Evolutionary conservation across 1,139 yeast genomes (phyloP), one percentile per base, ranked within the genome.

Genomic region (Ogataea hybrid): DNA sequence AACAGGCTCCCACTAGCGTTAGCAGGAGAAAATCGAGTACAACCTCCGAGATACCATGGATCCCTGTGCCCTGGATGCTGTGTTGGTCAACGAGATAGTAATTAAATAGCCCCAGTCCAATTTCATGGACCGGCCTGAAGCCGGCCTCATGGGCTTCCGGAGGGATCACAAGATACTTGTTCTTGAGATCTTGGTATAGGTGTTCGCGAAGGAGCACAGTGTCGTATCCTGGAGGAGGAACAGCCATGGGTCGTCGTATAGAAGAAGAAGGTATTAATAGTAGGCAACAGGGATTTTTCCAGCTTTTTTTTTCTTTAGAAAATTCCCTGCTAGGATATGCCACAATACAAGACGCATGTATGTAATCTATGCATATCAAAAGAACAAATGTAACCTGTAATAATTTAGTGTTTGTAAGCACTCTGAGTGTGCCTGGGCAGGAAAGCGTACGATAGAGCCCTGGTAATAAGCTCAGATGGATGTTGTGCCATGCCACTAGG

Each of bases 201-300:
- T 59, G 64, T 44, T 59, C 64, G 37, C 62, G 50, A 17, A 59
- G 34, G 7, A 59, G 49, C 4, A 59, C 56, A 0, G 56, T 30
- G 30, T 59, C 64, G 42, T 49, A 46, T 15, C 52, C 44, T 9
- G 62, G 55, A 6, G 50, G 45, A 11, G 64, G 63, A 9, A 57
- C 46, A 10, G 57, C 49, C 62, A 57, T 59, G 25, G 17, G 16
- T 16, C 22, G 10, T 11, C 8, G 8, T 17, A 17, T 17, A 27
- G 12, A 6, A 14, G n/a, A 10, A 8, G 16, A 25, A 30, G n/a
- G 28, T 30, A 31, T 31, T 25, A 22, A 25, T 32, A 32, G 11
- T 22, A 11, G 11, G 18, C 34, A 37, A 23, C 27, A 23, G 32
- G 22, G 28, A 37, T 15, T 32, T 32, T 37, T 11, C 17, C 11